phyloP scores from a whole-genome alignment of 257 asterid genomes.

The Scutellaria baicalensis region DNA sequence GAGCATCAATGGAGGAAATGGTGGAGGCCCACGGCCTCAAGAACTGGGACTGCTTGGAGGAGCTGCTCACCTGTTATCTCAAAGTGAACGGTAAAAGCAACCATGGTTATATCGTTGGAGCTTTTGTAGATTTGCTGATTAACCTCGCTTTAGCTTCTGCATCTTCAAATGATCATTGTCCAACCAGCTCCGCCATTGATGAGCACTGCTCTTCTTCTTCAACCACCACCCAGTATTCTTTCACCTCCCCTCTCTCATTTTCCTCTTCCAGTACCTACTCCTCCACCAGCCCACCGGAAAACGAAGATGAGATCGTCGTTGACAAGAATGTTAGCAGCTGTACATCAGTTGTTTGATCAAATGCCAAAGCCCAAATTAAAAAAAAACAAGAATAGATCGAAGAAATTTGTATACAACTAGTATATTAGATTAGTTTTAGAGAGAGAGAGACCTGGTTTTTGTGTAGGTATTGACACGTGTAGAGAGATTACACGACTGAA shows the following conservation, averaged over 20 bases:
- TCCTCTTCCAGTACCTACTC: conserved; percentile 25
- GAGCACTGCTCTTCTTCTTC: conserved; percentile 21
- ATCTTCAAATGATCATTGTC: background rate
- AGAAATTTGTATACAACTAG: background rate
- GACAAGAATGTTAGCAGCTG: background rate
- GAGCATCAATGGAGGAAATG: conserved; percentile 61
- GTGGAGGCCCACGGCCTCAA: conserved; percentile 39
- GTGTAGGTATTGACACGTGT: conserved; percentile 12
- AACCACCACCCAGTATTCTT: conserved; percentile 18
- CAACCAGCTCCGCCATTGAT: conserved; percentile 13
- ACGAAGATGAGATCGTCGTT: conserved; percentile 13
- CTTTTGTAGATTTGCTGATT: conserved; percentile 42
- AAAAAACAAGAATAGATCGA: background rate
- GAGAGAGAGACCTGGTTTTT: background rate
- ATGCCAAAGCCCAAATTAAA: background rate
- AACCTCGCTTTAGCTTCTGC: conserved; percentile 8
- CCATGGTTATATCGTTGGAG: conserved; percentile 51
- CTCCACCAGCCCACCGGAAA: conserved; percentile 23
- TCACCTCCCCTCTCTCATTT: conserved; percentile 40
- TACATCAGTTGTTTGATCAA: conserved; percentile 1
- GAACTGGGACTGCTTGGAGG: conserved; percentile 43
- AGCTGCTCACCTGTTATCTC: conserved; percentile 40
- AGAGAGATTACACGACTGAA: conserved; percentile 9
- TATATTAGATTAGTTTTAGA: background rate
- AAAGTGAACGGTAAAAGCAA: conserved; percentile 27